A percentile compares a stretch with the other conserved stretches of the same genome.
Evolutionary conservation across 2,329 filamentous ascomycete species (phyloP).

Genomic region (Pseudogymnoascus sp.): DNA sequence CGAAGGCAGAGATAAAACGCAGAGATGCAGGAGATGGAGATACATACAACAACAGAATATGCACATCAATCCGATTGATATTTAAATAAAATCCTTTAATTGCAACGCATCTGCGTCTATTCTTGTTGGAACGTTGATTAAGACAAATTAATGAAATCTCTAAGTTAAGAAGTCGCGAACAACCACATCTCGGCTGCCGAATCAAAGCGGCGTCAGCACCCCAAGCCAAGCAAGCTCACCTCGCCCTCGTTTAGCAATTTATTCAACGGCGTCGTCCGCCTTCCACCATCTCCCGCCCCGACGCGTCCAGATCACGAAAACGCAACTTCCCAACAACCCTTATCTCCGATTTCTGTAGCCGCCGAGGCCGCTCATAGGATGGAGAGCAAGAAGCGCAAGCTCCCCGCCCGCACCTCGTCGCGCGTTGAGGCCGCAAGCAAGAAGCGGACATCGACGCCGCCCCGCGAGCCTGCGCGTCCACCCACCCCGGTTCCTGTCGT

Average conservation of each 20-base stretch:
- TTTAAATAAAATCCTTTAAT: neutral
- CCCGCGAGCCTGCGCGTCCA: constrained; percentile 37
- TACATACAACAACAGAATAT: neutral
- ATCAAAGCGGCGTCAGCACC: neutral
- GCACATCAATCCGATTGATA: neutral
- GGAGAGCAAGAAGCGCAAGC: constrained; percentile 58
- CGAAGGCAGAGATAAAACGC: neutral
- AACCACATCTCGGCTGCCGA: constrained; percentile 2
- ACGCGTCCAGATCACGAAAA: constrained; percentile 18
- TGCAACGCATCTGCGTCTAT: neutral
- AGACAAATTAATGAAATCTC: neutral
- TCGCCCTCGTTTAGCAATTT: constrained; percentile 13
- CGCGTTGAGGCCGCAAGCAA: constrained; percentile 52
- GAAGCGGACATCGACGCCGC: constrained; percentile 49
- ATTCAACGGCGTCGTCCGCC: constrained; percentile 9
- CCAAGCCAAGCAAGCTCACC: constrained; percentile 11
- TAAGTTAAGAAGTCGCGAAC: neutral
- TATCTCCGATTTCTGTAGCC: neutral
- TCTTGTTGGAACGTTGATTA: neutral
- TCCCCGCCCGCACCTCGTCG: constrained; percentile 53
- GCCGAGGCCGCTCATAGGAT: constrained; percentile 30
- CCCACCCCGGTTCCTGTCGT: constrained; percentile 28
- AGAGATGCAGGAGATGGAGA: neutral
- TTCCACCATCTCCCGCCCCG: constrained; percentile 14
- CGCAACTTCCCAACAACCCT: constrained; percentile 13